Evolutionary conservation across 257 asterid species (phyloP), one percentile per base, ranked within the genome.

Genomic region (Solanum sitiens): DNA sequence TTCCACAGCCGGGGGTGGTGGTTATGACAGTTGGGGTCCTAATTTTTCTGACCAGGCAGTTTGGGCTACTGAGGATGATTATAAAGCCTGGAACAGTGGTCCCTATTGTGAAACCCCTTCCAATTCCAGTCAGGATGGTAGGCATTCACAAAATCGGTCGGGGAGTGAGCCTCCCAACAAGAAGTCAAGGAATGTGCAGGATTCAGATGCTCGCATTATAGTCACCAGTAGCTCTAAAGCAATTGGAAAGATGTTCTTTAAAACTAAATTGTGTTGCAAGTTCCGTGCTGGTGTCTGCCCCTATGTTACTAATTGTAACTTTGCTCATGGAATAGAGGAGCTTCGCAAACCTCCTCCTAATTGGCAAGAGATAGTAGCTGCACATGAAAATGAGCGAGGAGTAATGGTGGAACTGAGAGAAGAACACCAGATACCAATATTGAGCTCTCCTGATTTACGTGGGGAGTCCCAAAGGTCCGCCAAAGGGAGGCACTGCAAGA

Each of bases 341-440:
- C 93, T 95, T 16, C 91, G 95, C 74, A 92, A 94, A 56, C 98
- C 98, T 0, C 98, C 98, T 47, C 95, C 96, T 11, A 93, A 95
- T 61, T 95, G 97, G 98, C 97, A 95, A 89, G 98, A 95, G 33
- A 94, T 95, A 27, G 94, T 95, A 44, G 95, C 96, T 83, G 94
- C 94, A 11, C 94, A 92, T 18, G 95, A 94, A 91, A 50, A 71
- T 72, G 98, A 93, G 10, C 97, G 92, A 4, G 88, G 91, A 25
- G 75, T 65, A 37, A 86, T 91, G 7, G 84, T 91, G 44, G 96
- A 92, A 86, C 92, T 92, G 2, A 90, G 94, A 91, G 98, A 93
- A 91, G 96, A 94, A 42, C 94, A 88, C 89, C 98, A 92, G 94
- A 93, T 95, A 87, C 98, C 98, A 37, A 86, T 61, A 30, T 33